Conservation (phyloP, 192 early-diverging fungal genomes). For the Lobosporangium transversale region DNA sequence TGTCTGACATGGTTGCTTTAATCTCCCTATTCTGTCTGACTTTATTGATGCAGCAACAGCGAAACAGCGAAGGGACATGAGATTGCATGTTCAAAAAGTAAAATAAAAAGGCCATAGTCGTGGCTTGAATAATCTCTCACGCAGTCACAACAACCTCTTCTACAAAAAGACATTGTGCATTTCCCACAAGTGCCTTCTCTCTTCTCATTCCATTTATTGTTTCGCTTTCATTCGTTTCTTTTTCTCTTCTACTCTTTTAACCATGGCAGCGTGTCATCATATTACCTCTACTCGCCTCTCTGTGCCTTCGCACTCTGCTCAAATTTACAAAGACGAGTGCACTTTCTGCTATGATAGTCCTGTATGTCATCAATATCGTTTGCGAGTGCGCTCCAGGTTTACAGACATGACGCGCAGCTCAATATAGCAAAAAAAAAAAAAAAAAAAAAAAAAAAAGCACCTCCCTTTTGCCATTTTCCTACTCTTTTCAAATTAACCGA, state of each 20-base stretch:
- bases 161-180: too few species aligned
- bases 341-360: conserved; percentile 88
- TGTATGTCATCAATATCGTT: conserved; percentile 10
- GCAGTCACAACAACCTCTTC: too few species aligned
- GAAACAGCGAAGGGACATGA: too few species aligned
- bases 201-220: background rate
- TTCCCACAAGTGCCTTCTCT: too few species aligned
- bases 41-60: too few species aligned
- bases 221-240: background rate
- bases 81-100: too few species aligned
- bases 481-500: background rate
- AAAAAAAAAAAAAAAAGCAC: too few species aligned
- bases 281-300: conserved; percentile 50
- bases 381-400: background rate
- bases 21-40: too few species aligned
- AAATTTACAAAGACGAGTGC: conserved; percentile 95
- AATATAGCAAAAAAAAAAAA: too few species aligned
- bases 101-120: too few species aligned
- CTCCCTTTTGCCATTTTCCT: too few species aligned
- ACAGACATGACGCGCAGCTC: background rate
- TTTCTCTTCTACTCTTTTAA: background rate
- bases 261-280: conserved; percentile 65
- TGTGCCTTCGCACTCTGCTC: conserved; percentile 54
- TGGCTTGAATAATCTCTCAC: too few species aligned
- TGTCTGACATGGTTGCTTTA: conserved; percentile 28